A percentile compares a stretch with the other conserved stretches of the same genome.
These are phyloP conservation scores for Curvularia spicifera DNA, from an alignment of 2,329 filamentous ascomycete genomes.

Conservation along the genomic window DNA sequence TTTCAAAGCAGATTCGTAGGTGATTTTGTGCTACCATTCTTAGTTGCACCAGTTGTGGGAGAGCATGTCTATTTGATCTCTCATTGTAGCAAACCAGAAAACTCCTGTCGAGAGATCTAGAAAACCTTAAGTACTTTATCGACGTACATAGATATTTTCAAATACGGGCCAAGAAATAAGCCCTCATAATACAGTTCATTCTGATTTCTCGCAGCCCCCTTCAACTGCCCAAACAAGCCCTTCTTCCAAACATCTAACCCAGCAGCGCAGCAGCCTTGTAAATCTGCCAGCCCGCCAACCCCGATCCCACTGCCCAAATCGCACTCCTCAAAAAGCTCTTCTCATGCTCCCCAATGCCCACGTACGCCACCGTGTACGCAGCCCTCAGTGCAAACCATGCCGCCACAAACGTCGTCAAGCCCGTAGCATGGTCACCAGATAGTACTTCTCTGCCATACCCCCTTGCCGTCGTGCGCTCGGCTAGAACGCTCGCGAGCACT, in stretches of 20 bases:
- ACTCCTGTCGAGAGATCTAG: neutral
- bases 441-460: conserved; percentile 19
- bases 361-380: conserved; percentile 30
- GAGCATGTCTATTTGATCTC: no score
- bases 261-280: conserved; percentile 33
- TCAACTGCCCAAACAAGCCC: neutral
- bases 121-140: neutral
- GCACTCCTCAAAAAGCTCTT: conserved; percentile 32
- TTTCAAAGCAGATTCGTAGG: no score
- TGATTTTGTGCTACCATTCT: no score
- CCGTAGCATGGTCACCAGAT: conserved; percentile 24
- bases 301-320: conserved; percentile 22
- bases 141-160: no score
- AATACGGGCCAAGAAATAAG: neutral
- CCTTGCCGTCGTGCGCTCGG: conserved; percentile 29
- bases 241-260: conserved; percentile 11
- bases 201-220: neutral
- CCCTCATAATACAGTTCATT: neutral
- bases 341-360: conserved; percentile 26
- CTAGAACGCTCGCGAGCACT: conserved; percentile 32
- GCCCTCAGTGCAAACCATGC: conserved; percentile 30
- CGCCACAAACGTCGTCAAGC: conserved; percentile 27
- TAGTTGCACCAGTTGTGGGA: no score
- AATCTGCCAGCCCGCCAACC: conserved; percentile 27
- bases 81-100: no score